These are phyloP conservation scores for Quercus robur DNA, from an alignment of 306 rosid species.

Conservation along the genomic window DNA sequence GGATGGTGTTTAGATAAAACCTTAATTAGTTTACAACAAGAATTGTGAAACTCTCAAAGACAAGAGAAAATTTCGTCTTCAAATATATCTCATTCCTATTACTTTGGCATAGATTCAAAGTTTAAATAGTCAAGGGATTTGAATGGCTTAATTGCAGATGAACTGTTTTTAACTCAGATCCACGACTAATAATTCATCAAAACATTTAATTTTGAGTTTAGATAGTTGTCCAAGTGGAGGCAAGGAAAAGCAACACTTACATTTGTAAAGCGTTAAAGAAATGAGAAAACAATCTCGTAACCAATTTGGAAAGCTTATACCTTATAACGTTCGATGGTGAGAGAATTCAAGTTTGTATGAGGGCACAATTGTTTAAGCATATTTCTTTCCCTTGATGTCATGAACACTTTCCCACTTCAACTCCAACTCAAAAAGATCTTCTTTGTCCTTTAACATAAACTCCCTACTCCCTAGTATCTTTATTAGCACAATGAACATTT, in stretches of 20 bases:
- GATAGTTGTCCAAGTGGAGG: not conserved
- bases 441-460: not conserved
- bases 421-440: not conserved
- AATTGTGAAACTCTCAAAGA: conserved; percentile 31
- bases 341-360: conserved; percentile 4
- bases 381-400: not conserved
- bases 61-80: conserved; percentile 1
- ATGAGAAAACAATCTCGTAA: conserved; percentile 10
- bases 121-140: conserved; percentile 28
- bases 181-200: conserved; percentile 6
- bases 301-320: conserved; percentile 15
- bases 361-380: conserved; percentile 26
- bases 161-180: conserved; percentile 22
- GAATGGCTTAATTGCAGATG: not conserved
- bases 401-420: not conserved
- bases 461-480: not conserved
- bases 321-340: not conserved
- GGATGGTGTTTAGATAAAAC: conserved; percentile 30
- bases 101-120: conserved; percentile 22
- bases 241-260: not conserved
- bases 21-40: conserved; percentile 27
- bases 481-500: not conserved
- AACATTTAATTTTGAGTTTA: conserved; percentile 18
- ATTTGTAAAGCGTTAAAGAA: not conserved
- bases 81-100: conserved; percentile 26